Conservation (phyloP, 148 eudicot species). For the Nepenthes gracilis region DNA sequence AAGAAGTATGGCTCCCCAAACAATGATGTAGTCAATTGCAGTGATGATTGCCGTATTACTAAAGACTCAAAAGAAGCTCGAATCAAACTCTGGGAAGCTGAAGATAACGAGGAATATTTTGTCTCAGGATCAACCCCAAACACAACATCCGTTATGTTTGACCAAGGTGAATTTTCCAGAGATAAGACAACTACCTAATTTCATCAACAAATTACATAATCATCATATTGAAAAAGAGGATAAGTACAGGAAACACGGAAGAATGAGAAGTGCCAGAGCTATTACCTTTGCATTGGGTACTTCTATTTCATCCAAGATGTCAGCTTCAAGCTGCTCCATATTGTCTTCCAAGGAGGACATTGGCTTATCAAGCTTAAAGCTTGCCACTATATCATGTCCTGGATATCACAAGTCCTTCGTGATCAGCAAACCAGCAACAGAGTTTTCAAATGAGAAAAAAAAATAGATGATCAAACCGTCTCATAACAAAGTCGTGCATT, state of each 20-base stretch:
- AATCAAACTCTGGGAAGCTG: conserved; percentile 57
- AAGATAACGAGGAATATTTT: conserved; percentile 28
- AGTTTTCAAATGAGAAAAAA: too few species aligned
- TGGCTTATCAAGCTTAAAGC: conserved; percentile 59
- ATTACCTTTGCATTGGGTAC: conserved; percentile 51
- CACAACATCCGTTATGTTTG: conserved; percentile 53
- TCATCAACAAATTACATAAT: conserved; percentile 4
- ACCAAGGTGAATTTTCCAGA: conserved; percentile 30
- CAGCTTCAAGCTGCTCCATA: conserved; percentile 40
- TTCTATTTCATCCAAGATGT: conserved; percentile 60
- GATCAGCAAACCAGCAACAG: not conserved
- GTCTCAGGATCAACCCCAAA: conserved; percentile 65
- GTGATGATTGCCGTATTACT: conserved; percentile 31
- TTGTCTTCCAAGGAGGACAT: conserved; percentile 49
- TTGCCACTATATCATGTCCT: conserved; percentile 81
- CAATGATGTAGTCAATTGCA: conserved; percentile 40
- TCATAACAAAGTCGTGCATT: too few species aligned
- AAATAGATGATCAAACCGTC: too few species aligned
- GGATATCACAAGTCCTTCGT: conserved; percentile 5
- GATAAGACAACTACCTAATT: conserved; percentile 56
- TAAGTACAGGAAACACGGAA: conserved; percentile 3
- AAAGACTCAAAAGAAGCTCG: conserved; percentile 41
- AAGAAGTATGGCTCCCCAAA: conserved; percentile 67
- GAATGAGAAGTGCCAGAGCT: conserved; percentile 9
- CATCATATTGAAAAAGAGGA: not conserved